Base-by-base conservation (phyloP, 352 stramenopile genomes). In the Peronospora farinosa region DNA sequence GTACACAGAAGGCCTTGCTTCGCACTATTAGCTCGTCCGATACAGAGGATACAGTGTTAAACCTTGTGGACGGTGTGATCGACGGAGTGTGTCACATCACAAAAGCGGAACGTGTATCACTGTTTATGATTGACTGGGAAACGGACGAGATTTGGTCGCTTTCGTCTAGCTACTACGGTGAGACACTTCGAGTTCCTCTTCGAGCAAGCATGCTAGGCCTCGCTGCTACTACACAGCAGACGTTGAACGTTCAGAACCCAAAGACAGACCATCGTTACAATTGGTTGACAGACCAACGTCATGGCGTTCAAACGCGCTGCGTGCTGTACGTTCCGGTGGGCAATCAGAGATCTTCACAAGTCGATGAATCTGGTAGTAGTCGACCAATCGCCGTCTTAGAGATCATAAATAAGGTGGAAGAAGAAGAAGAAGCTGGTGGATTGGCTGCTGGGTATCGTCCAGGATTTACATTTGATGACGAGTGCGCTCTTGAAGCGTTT, bases 101-200 rank as follows among this genome's bases (percentile, higher is more conserved):
- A 1, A 86, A 86, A 48, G 79, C 78, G 19, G 79, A 91, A 30
- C 71, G 74, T 15, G 56, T 91, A 10, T 78, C 79, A 40, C 50
- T 92, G 16, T 92, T 90, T 52, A 86, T 92, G 69, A 65, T 92
- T 16, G 79, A 92, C 55, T 92, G 79, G 79, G 75, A 89, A 33
- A 85, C 75, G 1, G 65, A 89, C 17, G 79, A 92, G 45, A 68
- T 90, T 7, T 92, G 82, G 82, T 84, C 82, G 2, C 54, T 92
- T 13, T 85, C 78, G 32, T 86, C 79, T 2, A 88, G 77, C 16
- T 85, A 85, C 45, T 78, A 75, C 36, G 75, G 84, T 9, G 70
- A 88, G 32, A 85, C 71, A 5, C 59, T 87, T 38, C 77, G 82
- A 7, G 54, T 90, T 37, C 70, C 77, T 8, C 61, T 92, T 13